Percentiles rank a stretch among this genome's conserved stretches.
phyloP scores from a whole-genome alignment of 768 basidiomycete species.

The Heimioporus sp. region DNA sequence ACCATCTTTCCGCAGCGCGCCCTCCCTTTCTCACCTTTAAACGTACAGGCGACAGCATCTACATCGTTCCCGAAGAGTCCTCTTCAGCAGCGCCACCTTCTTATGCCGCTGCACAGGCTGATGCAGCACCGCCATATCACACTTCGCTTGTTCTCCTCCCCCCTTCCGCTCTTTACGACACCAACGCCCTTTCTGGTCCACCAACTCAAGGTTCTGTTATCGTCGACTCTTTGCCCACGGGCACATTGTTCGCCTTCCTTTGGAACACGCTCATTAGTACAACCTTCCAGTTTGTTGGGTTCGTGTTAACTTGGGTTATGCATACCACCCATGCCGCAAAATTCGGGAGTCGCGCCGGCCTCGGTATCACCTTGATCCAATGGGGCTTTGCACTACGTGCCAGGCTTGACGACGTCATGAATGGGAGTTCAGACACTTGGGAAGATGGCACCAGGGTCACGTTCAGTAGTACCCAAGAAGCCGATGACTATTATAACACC shows the following conservation, averaged over 20 bases:
- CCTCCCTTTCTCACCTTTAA: constrained; percentile 1
- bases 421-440: constrained; percentile 29
- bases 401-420: constrained; percentile 42
- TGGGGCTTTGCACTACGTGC: constrained; percentile 84
- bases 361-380: constrained; percentile 96
- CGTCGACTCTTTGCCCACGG: constrained; percentile 84
- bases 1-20: background rate
- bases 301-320: constrained; percentile 89
- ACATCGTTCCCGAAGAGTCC: constrained; percentile 77
- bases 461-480: constrained; percentile 44
- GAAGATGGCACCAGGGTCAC: constrained; percentile 33
- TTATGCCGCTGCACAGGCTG: constrained; percentile 88
- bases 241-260: constrained; percentile 79
- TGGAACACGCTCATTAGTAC: constrained; percentile 94
- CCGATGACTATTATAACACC: constrained; percentile 41
- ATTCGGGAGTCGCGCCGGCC: constrained; percentile 88
- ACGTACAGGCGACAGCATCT: constrained; percentile 64
- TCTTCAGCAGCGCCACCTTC: constrained; percentile 87
- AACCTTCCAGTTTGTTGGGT: constrained; percentile 97
- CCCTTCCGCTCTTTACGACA: constrained; percentile 17
- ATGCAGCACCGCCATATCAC: constrained; percentile 98
- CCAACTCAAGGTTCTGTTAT: constrained; percentile 67
- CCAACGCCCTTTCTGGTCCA: constrained; percentile 45
- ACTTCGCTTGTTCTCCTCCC: constrained; percentile 97
- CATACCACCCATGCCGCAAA: constrained; percentile 93